Base-by-base conservation (phyloP, 768 basidiomycete species). In the Mycena sanguinolenta region DNA sequence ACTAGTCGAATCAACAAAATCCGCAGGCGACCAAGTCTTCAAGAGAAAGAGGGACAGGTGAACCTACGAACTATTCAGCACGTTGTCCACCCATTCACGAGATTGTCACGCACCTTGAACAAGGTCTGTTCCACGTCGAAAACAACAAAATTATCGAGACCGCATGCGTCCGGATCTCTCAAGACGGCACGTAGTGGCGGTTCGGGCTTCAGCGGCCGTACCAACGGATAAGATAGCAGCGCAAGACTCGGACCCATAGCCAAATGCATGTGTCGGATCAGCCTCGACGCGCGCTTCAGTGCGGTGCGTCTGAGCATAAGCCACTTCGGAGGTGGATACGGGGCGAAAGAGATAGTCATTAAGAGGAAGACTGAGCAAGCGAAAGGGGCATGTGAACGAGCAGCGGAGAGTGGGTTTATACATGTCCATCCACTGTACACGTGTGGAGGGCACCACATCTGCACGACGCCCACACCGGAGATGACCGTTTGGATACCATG, bases 81-180 rank as follows among this genome's bases (percentile, higher is more conserved):
- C 12, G 8, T 14, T 28, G 39, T 9, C 10, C n/a, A n/a, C 17
- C 17, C 17, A 23, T 55, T 55, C 23, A 9, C 25, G 36, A n/a
- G 23, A 5, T 19, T 44, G 59, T 49, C 50, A 72, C 81, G 52
- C 74, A 92, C 91, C 79, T 88, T 91, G 80, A 92, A 92, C 63
- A 92, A 74, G 9, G 86, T 88, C 73, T 87, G 84, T 75, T 89
- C 88, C 17, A 90, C 88, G 59, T 83, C 83, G 70, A 92, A 84
- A n/a, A 90, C 80, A 74, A 87, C 88, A 72, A 88, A 88, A n/a
- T 87, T 89, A 32, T 85, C 84, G 38, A 16, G 9, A n/a, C 32
- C 42, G 10, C 10, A 23, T 17, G 14, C 39, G 19, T 54, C 42
- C 30, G 44, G 16, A 19, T 25, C 14, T 16, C 44, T 21, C 12